phyloP scores from a whole-genome alignment of 371 early-diverging fungal genomes.

The Syncephalastrum monosporum region DNA sequence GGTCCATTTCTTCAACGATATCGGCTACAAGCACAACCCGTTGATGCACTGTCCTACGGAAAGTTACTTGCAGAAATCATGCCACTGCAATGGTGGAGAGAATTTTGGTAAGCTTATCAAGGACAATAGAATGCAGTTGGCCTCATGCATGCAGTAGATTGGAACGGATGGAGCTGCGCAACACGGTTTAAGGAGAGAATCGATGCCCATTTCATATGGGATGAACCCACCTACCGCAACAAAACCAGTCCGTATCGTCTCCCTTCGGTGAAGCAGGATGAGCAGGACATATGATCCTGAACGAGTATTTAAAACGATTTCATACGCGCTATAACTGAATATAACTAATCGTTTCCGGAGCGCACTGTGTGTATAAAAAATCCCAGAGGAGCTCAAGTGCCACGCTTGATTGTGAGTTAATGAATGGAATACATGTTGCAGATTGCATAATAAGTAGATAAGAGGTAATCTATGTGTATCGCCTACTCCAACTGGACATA shows the following conservation, averaged over 20 bases:
- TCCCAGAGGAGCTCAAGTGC: too few relatives aligned
- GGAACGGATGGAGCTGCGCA: conserved; percentile 40
- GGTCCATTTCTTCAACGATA: conserved; percentile 92
- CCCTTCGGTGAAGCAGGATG: too few relatives aligned
- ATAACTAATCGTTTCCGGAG: not conserved
- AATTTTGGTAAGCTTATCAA: conserved; percentile 48
- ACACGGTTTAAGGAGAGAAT: conserved; percentile 25
- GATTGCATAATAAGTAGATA: too few relatives aligned
- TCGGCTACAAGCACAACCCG: conserved; percentile 78
- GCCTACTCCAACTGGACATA: conserved; percentile 60
- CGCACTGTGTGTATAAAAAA: too few relatives aligned
- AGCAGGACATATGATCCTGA: too few relatives aligned
- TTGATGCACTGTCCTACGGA: conserved; percentile 68
- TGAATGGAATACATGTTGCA: too few relatives aligned
- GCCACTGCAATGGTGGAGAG: conserved; percentile 47
- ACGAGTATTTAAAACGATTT: too few relatives aligned
- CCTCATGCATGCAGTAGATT: conserved; percentile 21
- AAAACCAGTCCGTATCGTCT: conserved; percentile 30
- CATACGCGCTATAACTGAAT: too few relatives aligned
- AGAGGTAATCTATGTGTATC: too few relatives aligned
- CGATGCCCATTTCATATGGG: conserved; percentile 27
- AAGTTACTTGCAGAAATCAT: conserved; percentile 48
- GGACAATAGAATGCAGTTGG: not conserved
- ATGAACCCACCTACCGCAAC: conserved; percentile 23
- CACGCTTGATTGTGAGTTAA: too few relatives aligned